phyloP scores from a whole-genome alignment of 176 grass and related monocot genomes.

The Thalia dealbata region DNA sequence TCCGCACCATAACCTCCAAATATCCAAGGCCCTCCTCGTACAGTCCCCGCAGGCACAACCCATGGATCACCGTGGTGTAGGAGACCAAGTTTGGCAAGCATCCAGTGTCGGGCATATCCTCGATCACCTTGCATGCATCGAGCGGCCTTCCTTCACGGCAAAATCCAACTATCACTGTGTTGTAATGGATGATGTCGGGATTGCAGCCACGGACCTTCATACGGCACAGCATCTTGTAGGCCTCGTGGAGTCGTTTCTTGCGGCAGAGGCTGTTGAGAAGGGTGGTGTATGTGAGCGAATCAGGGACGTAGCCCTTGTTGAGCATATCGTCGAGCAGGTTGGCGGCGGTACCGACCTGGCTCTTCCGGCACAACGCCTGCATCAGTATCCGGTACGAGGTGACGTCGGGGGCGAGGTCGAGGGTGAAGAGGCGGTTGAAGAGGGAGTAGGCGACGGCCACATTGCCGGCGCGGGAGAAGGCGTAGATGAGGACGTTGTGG shows the following conservation, averaged over 20 bases:
- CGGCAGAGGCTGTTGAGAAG: conserved; percentile 63
- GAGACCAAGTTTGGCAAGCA: conserved; percentile 47
- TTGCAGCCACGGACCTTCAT: conserved; percentile 50
- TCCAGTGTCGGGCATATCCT: conserved; percentile 52
- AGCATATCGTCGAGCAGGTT: conserved; percentile 70
- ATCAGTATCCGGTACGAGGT: conserved; percentile 55
- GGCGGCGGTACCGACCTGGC: conserved; percentile 46
- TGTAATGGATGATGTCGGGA: conserved; percentile 72
- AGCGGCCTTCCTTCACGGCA: conserved; percentile 50
- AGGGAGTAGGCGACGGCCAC: conserved; percentile 45
- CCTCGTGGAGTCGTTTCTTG: conserved; percentile 61
- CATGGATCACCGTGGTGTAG: conserved; percentile 49
- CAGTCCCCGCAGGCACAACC: conserved; percentile 40
- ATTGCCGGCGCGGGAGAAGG: conserved; percentile 44
- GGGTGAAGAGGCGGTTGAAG: conserved; percentile 41
- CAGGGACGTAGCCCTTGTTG: conserved; percentile 54
- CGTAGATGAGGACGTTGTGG: conserved; percentile 63
- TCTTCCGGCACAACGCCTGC: conserved; percentile 45
- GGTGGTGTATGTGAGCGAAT: conserved; percentile 46
- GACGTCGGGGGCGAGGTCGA: conserved; percentile 43
- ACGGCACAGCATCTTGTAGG: conserved; percentile 67
- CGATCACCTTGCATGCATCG: conserved; percentile 77
- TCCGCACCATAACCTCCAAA: conserved; percentile 44
- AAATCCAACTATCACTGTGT: conserved; percentile 58
- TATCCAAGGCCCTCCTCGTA: conserved; percentile 45